Base-by-base conservation (phyloP, 2,329 filamentous ascomycete species). In the Neopestalotiopsis clavispora region DNA sequence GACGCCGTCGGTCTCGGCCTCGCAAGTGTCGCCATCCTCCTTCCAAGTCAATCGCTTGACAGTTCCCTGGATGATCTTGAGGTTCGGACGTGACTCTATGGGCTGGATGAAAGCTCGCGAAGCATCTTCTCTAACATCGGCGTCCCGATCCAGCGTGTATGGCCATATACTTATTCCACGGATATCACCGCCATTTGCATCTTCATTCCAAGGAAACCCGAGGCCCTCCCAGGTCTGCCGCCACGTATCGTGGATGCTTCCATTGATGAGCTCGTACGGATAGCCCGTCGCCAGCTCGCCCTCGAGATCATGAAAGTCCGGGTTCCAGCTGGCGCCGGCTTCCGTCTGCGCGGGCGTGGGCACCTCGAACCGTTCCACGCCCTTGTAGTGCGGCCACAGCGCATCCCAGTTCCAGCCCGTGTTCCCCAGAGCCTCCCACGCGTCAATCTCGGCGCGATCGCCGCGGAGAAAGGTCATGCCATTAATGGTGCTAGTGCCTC, bases 381-480 rank as follows among this genome's bases (percentile, higher is more conserved):
- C 82, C 40, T 81, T 83, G 72, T 84, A 83, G 70, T 87, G 87
- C 0, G 80, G 82, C 6, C 82, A 78, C 30, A 89, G 74, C 4
- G 76, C 72, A 0, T 83, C 74, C 80, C 83, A 85, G 58, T 82
- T 81, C 84, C 83, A 85, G 12, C 82, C 83, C 1, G 75, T 66
- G 67, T 84, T 84, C 1, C 83, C 83, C 1, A 85, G 74, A 0
- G 72, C 69, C 68, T 82, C 82, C 83, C 82, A 85, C 4, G 79
- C 79, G 67, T 85, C 80, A 56, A 83, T 80, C 64, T 85, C 78
- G 1, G 79, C 75, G 7, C 75, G 76, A 66, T 83, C 78, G 1
- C 81, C 82, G n/a, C 83, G 78, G 23, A 84, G 79, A 67, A 84
- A 85, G 13, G 81, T 80, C 84, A 85, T 83, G 20, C 81, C 81